Evolutionary conservation across 352 stramenopile genomes (phyloP).

Genomic region (Elongisporangium anandrum): DNA sequence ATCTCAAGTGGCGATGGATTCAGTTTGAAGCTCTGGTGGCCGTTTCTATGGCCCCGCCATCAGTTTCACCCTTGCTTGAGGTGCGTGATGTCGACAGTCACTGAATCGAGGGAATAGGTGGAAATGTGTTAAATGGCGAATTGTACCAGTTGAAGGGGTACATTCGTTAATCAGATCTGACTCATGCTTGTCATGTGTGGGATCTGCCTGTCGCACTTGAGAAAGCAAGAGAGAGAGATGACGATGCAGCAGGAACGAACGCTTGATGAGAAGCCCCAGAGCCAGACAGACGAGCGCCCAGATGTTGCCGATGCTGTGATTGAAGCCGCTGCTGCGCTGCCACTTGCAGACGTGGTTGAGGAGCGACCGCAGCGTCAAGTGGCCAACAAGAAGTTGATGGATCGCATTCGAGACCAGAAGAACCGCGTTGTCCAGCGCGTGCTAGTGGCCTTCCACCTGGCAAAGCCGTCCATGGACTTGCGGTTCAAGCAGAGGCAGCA

Average conservation of each 20-base stretch:
- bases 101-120: not conserved
- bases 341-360: not conserved
- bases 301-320: not conserved
- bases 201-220: not conserved
- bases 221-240: not conserved
- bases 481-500: constrained; percentile 42
- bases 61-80: not conserved
- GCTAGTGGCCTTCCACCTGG: constrained; percentile 43
- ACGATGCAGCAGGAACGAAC: not conserved
- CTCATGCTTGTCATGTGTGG: not conserved
- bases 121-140: not conserved
- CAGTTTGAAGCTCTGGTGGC: not conserved
- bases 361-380: constrained; percentile 3
- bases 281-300: not conserved
- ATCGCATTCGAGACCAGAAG: constrained; percentile 40
- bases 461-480: constrained; percentile 44
- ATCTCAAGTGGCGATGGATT: not conserved
- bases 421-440: constrained; percentile 66
- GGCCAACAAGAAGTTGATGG: constrained; percentile 7
- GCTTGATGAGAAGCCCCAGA: not conserved
- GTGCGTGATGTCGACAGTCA: not conserved
- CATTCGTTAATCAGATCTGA: not conserved
- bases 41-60: constrained; percentile 10
- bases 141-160: not conserved
- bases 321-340: not conserved